Base-by-base conservation (phyloP, 345 rosid species). In the Arabidopsis suecica region DNA sequence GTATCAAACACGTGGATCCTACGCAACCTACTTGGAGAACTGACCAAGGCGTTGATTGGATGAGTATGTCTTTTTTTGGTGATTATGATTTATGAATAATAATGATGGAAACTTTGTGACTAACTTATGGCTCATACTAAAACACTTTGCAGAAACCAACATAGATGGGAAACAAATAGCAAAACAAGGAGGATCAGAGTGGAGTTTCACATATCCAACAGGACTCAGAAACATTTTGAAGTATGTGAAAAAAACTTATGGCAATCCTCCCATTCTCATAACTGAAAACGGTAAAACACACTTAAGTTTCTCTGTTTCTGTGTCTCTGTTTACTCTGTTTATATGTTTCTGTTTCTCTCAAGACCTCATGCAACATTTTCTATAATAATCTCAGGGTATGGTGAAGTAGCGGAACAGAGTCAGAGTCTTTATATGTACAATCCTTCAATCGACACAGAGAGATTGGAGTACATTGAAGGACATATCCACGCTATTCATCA, bases 181-280 rank as follows among this genome's bases (percentile, higher is more conserved):
- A 3, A 77, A 77, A 77, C 80, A 77, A 65, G 80, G 80, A 71
- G 80, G 80, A 55, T 77, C 80, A 55, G 80, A 77, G 47, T 77
- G 80, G 80, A 77, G 80, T 77, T 77, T 77, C 53, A 78, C 77
- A 38, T 78, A 71, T 59, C 81, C 81, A 60, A 66, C 61, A 53
- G 81, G 81, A 65, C 73, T 78, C 23, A 72, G 81, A 65, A 71
- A 78, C 36, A 37, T 78, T 65, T 53, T 78, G 40, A 78, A 78
- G 34, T 72, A 78, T 72, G 72, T 78, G 18, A 78, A 78, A 6
- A 72, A 72, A 1, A 3, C n/a, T 41, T 78, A 78, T 56, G 58
- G 66, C 1, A 78, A 78, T 72, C 81, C 81, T 48, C 37, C 41
- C 25, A 65, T 78, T 32, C 64, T 65, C 41, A 78, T 78, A 11